Base-by-base conservation (phyloP, 805 yeast genomes). In the Candida sanyiensis region DNA sequence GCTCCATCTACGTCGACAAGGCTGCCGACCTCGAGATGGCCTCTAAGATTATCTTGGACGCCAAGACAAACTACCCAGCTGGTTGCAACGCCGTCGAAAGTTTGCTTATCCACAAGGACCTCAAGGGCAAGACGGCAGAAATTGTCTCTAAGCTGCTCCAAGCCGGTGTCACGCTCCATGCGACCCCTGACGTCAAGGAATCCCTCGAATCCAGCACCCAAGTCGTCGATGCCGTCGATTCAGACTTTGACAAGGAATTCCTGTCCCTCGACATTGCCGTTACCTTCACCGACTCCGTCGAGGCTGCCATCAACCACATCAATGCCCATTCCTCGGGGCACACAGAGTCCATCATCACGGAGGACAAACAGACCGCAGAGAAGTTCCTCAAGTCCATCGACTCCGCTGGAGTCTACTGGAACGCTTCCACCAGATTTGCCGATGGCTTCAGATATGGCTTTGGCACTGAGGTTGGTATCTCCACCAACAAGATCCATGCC, bases 81-180 rank as follows among this genome's bases (percentile, higher is more conserved):
- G 99, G 96, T n/a, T 93, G 99, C 62, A 93, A 93, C 59, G 97
- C 98, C 7, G 90, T 77, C 39, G 99, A 93, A 61, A 86, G 93
- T 24, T 62, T 93, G 22, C 70, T 93, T 40, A 62, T 94, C 33
- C 73, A 82, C 59, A 63, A 68, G 36, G 56, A 49, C 42, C 58
- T 58, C 48, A 66, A 56, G 38, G 63, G 44, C 50, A 53, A 48
- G 27, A 51, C 70, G 12, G 42, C 63, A 12, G 58, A 62, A 19
- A 64, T 69, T 12, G 52, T 68, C n/a, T 55, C 59, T n/a, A 56
- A 62, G 10, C 66, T 90, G 44, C 51, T 73, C 6, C 76, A 67
- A 8, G 75, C 77, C 6, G 78, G 77, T n/a, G 95, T 94, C 20
- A 79, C 81, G 4, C 58, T 84, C 22, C 94, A 87, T 57, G 73